Evolutionary conservation across 2,329 filamentous ascomycete species (phyloP).

Genomic region (Botrytis tulipae): DNA sequence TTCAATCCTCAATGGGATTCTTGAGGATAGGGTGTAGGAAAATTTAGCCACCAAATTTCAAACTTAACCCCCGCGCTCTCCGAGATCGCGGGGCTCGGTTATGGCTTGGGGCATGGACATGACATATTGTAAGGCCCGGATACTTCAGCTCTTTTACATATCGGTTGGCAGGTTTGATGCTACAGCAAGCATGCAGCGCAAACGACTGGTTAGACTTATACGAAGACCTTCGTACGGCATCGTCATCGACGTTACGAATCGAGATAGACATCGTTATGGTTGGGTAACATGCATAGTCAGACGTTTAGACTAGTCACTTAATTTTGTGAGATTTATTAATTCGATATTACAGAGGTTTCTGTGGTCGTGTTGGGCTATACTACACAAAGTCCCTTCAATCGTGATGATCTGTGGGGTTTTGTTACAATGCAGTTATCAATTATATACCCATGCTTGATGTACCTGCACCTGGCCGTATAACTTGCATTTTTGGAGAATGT

Average conservation of each 20-base stretch:
- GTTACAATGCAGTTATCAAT: slow-evolving; percentile 10
- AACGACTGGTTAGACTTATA: background rate
- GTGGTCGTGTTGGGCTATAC: background rate
- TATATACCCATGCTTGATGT: slow-evolving; percentile 14
- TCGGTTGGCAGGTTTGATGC: background rate
- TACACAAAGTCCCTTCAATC: slow-evolving; percentile 1
- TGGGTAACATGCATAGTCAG: background rate
- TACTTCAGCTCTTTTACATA: background rate
- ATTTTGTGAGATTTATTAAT: background rate
- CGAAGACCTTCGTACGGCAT: background rate
- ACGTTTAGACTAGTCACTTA: background rate
- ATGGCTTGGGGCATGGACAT: slow-evolving; percentile 2
- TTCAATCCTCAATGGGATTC: background rate
- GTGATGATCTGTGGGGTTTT: slow-evolving; percentile 19
- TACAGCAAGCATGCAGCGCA: background rate
- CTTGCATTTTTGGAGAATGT: slow-evolving; percentile 13
- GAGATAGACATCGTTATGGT: background rate
- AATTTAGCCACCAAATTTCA: background rate
- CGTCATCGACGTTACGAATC: background rate
- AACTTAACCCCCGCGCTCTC: background rate
- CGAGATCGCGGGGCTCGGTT: background rate
- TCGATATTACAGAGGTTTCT: background rate
- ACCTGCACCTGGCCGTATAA: background rate
- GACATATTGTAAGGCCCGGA: background rate
- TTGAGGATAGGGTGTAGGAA: background rate